phyloP scores from a whole-genome alignment of 495 filamentous ascomycete genomes.

The Aspergillus avenaceus region DNA sequence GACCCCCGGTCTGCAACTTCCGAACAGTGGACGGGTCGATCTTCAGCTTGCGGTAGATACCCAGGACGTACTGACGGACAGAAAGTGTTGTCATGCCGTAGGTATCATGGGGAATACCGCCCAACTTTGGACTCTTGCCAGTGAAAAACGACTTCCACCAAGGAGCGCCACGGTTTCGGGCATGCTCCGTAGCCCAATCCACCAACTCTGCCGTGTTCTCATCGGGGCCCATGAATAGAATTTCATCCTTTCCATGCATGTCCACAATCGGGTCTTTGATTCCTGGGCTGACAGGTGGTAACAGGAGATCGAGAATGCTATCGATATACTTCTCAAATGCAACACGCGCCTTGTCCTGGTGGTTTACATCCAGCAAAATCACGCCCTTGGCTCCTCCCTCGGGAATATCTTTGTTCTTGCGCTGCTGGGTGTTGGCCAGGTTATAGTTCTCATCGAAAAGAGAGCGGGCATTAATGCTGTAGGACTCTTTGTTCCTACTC shows the following conservation, averaged over 20 bases:
- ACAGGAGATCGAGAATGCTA: conserved; percentile 89
- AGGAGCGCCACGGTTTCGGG: conserved; percentile 77
- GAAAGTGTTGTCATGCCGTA: conserved; percentile 99
- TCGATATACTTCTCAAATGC: conserved; percentile 99
- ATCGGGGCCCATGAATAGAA: conserved; percentile 96
- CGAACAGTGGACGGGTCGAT: conserved; percentile 76
- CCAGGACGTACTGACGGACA: conserved; percentile 90
- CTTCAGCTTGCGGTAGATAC: conserved; percentile 93
- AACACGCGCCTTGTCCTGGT: conserved; percentile 85
- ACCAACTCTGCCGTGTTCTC: conserved; percentile 98
- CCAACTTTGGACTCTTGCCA: conserved; percentile 91
- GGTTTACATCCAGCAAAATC: conserved; percentile 85
- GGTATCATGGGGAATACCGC: conserved; percentile 90
- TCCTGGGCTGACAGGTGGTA: conserved; percentile 84
- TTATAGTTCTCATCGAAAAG: conserved; percentile 99
- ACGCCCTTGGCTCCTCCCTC: conserved; percentile 98
- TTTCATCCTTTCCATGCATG: conserved; percentile 88
- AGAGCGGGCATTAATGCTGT: conserved; percentile 90
- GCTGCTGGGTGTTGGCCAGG: conserved; percentile 95
- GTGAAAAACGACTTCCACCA: conserved; percentile 99
- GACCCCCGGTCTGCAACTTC: conserved; percentile 97
- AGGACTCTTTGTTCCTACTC: conserved; percentile 89
- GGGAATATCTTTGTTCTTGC: conserved; percentile 99
- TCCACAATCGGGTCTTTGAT: conserved; percentile 99
- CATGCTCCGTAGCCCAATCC: conserved; percentile 96